Conservation (phyloP, 495 filamentous ascomycete species). For the Aspergillus sclerotioniger region DNA sequence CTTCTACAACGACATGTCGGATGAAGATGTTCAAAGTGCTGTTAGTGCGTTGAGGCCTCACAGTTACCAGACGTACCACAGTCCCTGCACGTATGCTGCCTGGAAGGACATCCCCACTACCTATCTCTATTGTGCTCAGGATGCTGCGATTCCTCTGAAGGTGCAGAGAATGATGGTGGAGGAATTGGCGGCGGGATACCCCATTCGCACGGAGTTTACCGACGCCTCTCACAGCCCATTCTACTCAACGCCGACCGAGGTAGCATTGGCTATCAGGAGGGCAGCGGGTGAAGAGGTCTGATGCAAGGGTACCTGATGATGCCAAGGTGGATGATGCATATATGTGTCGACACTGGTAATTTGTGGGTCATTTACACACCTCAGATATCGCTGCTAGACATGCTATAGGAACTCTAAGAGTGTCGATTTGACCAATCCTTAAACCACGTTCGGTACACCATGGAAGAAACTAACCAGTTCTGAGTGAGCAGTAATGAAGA, state of each 20-base stretch:
- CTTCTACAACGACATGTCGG: constrained; percentile 2
- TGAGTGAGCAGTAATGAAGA: too few species aligned
- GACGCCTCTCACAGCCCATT: constrained; percentile 35
- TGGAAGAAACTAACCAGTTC: too few species aligned
- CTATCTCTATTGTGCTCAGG: constrained; percentile 48
- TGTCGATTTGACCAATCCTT: too few species aligned
- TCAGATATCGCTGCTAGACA: too few species aligned
- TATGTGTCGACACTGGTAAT: too few species aligned
- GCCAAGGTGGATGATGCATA: too few species aligned
- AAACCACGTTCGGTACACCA: too few species aligned
- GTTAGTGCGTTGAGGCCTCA: constrained; percentile 14
- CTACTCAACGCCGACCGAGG: constrained; percentile 22
- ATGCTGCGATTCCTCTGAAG: constrained; percentile 34
- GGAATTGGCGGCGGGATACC: constrained; percentile 11
- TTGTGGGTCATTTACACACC: too few species aligned
- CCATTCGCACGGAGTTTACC: constrained; percentile 21
- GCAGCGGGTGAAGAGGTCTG: constrained; percentile 16
- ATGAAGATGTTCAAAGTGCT: neutral
- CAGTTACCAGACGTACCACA: constrained; percentile 18
- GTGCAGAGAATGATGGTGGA: constrained; percentile 38
- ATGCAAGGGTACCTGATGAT: neutral
- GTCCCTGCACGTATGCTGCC: constrained; percentile 35
- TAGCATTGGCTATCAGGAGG: constrained; percentile 16
- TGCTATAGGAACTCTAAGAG: too few species aligned
- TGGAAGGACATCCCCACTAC: constrained; percentile 48